Evolutionary conservation across 805 yeast genomes (phyloP).

Genomic region (Yarrowia yakushimensis): DNA sequence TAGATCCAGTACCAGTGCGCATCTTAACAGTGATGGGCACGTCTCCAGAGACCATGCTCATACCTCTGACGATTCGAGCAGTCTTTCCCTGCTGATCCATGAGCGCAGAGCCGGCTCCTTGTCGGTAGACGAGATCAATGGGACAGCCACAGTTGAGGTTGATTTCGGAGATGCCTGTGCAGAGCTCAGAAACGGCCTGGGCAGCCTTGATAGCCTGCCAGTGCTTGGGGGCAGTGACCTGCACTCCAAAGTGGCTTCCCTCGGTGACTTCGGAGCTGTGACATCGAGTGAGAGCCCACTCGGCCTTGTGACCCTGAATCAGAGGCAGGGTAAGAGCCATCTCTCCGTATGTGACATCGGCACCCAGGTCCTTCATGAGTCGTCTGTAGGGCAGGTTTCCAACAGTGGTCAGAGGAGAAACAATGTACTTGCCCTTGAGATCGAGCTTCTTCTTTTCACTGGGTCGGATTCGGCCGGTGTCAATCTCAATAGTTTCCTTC

Average conservation of each 20-base stretch:
- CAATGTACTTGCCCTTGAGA: constrained; percentile 70
- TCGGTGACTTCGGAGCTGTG: constrained; percentile 61
- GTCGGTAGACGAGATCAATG: constrained; percentile 85
- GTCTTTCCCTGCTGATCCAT: constrained; percentile 84
- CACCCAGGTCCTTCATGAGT: constrained; percentile 84
- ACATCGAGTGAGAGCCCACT: constrained; percentile 96
- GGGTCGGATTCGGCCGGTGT: constrained; percentile 35
- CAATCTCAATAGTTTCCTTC: constrained; percentile 45
- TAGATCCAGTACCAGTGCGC: constrained; percentile 86
- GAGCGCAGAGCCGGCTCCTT: constrained; percentile 94
- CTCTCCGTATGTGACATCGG: constrained; percentile 90
- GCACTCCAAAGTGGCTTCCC: constrained; percentile 86
- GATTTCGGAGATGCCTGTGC: constrained; percentile 68
- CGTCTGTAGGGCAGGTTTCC: constrained; percentile 96
- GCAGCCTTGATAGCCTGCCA: constrained; percentile 94
- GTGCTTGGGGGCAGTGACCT: constrained; percentile 84
- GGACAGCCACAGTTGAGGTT: constrained; percentile 98
- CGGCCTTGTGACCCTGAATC: constrained; percentile 85
- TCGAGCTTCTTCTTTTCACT: constrained; percentile 78
- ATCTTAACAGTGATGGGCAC: constrained; percentile 88
- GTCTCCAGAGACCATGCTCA: constrained; percentile 86
- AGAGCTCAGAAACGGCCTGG: constrained; percentile 63
- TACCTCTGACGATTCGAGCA: constrained; percentile 73
- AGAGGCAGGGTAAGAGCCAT: constrained; percentile 90
- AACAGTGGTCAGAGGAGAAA: constrained; percentile 95